Percentiles rank a stretch among this genome's conserved stretches.
These are phyloP conservation scores for Barnettozyma populi DNA, from an alignment of 805 yeast species.

Conservation along the genomic window DNA sequence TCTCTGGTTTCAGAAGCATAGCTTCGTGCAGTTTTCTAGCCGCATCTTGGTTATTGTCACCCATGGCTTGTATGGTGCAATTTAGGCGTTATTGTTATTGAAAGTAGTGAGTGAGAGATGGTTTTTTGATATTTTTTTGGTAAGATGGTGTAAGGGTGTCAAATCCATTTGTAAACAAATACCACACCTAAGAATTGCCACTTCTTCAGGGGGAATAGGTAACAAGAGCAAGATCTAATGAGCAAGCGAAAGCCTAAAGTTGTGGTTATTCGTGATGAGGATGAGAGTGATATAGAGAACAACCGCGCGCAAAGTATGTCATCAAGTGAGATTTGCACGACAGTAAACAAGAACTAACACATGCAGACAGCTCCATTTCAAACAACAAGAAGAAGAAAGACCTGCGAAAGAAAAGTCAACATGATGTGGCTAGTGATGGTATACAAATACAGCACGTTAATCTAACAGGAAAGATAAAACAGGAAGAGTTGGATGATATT, in stretches of 20 bases:
- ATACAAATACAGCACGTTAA: neutral
- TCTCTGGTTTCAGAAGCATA: slow-evolving; percentile 51
- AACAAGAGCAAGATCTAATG: neutral
- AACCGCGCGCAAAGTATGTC: too few species aligned
- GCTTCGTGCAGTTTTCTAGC: slow-evolving; percentile 56
- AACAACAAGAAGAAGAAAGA: neutral
- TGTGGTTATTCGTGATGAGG: slow-evolving; percentile 11
- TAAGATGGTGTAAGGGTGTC: neutral
- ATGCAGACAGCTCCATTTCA: neutral
- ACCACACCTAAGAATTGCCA: neutral
- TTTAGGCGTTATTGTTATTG: neutral
- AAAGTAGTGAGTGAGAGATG: too few species aligned
- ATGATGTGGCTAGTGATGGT: neutral
- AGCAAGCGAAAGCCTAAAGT: slow-evolving; percentile 13
- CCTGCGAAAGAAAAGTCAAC: neutral
- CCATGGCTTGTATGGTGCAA: neutral
- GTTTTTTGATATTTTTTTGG: neutral
- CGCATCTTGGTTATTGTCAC: slow-evolving; percentile 27
- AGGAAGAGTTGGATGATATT: neutral
- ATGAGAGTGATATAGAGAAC: slow-evolving; percentile 3
- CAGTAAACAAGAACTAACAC: neutral
- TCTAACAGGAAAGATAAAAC: neutral
- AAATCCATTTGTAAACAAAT: neutral
- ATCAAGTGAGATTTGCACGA: neutral
- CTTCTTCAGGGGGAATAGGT: neutral